Base-by-base conservation (phyloP, 2,329 filamentous ascomycete genomes). In the Escovopsis sp. region DNA sequence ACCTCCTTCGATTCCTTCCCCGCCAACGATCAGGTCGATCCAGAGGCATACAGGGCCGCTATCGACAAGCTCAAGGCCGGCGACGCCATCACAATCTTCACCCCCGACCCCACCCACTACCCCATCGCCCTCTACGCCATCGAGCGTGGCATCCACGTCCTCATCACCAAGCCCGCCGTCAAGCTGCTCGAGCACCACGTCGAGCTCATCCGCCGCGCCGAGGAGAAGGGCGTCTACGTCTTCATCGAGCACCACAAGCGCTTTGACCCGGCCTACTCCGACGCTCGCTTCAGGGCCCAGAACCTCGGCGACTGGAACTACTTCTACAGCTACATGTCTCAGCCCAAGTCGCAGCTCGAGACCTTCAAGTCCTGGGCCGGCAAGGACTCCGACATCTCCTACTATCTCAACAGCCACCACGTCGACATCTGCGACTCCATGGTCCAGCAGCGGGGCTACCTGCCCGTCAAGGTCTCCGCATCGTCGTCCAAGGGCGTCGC, bases 231-330 rank as follows among this genome's bases (percentile, higher is more conserved):
- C 49, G 87, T 95, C 45, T 89, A 88, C 59, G 86, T 94, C 50
- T 94, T 85, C 67, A 72, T 95, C 54, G 88, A 95, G 71, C 88
- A 95, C 67, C 88, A 95, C 74, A 95, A 95, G 70, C 85, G 89
- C 45, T 95, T 81, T 65, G 88, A 95, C 60, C 88, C 88, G 2
- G 86, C 86, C 19, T 95, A 95, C 67, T 77, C 85, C 12, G 88
- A 95, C 60, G 89, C 89, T 12, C 76, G 80, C 40, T 80, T 80
- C 65, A 79, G 82, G 53, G 85, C 85, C 12, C 67, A 76, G 56
- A 77, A 70, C 42, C 69, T 95, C 7, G 88, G 88, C 49, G 86
- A 94, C 65, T 95, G 95, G 77, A 94, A 94, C 70, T 95, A 95
- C 72, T 95, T 94, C 61, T 95, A 94, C 73, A 82, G 77, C 53